Base-by-base conservation (phyloP, 2,329 filamentous ascomycete species). In the Monilinia fructigena region DNA sequence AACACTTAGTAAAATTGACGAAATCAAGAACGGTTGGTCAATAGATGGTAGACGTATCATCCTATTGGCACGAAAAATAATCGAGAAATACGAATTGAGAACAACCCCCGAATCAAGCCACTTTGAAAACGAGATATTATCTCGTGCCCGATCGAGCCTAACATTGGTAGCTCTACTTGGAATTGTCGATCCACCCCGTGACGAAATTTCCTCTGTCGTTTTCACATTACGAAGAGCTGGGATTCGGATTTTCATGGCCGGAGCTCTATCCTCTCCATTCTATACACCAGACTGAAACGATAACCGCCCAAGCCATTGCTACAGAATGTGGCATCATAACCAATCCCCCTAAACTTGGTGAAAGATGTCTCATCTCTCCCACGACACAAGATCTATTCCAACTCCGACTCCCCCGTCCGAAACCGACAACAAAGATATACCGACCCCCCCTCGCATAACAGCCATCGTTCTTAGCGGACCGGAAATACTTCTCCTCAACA, bases 161-260 rank as follows among this genome's bases (percentile, higher is more conserved):
- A 80, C 79, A 7, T 76, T 86, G 4, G 78, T 86, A 16, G 83
- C 84, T 4, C 74, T 87, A 0, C 78, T 86, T 45, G 85, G 80
- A 14, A 83, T 87, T 56, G 80, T 85, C 38, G 84, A 87, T 70
- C 85, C 85, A 31, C 83, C 83, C 12, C 79, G 84, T 60, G 79
- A 82, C 47, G 85, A 86, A 70, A 86, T 86, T 45, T 81, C 83
- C 0, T 79, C 80, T 4, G 84, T 86, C 0, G 79, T 86, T 40
- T 78, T 79, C 18, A 89, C 83, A 0, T 80, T 92, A 20, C 83
- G 89, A 6, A 81, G 83, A 0, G 90, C 90, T 2, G 88, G 88
- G 1, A 89, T 93, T 63, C 82, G 87, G 14, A 85, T 92, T 48
- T 88, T 90, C 76, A 93, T 93, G 89, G 89, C 50, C 38, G 58